Percentiles rank a stretch among this genome's conserved stretches.
phyloP scores from a whole-genome alignment of 805 yeast genomes.

The Nakazawaea ernobii region DNA sequence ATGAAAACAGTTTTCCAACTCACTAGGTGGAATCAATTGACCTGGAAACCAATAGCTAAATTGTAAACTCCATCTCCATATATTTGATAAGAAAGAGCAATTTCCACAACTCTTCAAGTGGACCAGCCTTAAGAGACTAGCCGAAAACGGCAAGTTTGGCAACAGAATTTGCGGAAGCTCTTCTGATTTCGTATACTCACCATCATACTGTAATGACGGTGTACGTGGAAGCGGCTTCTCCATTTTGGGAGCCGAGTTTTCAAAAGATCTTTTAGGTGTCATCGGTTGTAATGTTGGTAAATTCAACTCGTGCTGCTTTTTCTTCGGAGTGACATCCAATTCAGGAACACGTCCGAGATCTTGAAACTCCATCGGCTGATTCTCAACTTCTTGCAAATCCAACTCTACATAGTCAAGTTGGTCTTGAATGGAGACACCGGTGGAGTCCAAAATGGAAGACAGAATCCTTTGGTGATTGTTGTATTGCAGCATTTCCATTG shows the following conservation, averaged over 20 bases:
- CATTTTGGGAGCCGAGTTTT: too few species aligned
- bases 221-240: constrained; percentile 9
- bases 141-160: constrained; percentile 54
- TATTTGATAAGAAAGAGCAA: constrained; percentile 40
- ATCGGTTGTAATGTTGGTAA: constrained; percentile 1
- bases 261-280: constrained; percentile 1
- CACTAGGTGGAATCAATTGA: constrained; percentile 40
- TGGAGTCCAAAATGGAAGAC: constrained; percentile 10
- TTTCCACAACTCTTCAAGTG: constrained; percentile 43
- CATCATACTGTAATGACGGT: constrained; percentile 3
- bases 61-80: constrained; percentile 50
- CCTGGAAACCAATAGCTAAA: constrained; percentile 50
- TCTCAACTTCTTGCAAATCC: not conserved
- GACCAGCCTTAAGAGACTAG: constrained; percentile 39
- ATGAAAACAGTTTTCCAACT: constrained; percentile 46
- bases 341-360: too few species aligned
- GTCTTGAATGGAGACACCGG: constrained; percentile 9
- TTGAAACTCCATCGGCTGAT: too few species aligned
- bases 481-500: constrained; percentile 6
- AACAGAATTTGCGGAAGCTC: constrained; percentile 17
- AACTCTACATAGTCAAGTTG: not conserved
- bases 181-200: constrained; percentile 1
- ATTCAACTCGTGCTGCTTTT: not conserved
- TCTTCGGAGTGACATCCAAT: not conserved
- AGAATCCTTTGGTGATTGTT: constrained; percentile 5